A percentile compares a stretch with the other conserved stretches of the same genome.
Conservation (phyloP, 306 rosid genomes). For the Vicia sativa region DNA sequence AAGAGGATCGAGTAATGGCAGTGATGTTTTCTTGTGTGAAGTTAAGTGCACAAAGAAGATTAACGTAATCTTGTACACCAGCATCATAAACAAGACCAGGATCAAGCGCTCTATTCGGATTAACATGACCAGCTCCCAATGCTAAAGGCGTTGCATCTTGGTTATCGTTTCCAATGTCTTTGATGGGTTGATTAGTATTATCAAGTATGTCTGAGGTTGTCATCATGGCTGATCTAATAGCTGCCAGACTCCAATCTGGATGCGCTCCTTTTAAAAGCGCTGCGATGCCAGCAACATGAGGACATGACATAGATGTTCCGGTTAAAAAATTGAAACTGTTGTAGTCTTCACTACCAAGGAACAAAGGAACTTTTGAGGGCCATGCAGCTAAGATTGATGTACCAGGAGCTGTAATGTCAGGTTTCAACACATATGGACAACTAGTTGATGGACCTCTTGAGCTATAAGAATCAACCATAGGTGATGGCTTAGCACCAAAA, state of each 20-base stretch:
- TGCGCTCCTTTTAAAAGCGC: constrained; percentile 60
- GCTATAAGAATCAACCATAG: constrained; percentile 59
- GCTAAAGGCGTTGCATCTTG: constrained; percentile 57
- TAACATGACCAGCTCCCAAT: constrained; percentile 73
- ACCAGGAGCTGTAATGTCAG: constrained; percentile 81
- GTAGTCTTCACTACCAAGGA: neutral
- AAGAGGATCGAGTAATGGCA: constrained; percentile 47
- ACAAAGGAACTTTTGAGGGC: constrained; percentile 49
- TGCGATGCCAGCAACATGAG: constrained; percentile 69
- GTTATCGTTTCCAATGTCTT: constrained; percentile 49
- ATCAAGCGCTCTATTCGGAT: constrained; percentile 66
- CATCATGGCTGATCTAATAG: constrained; percentile 77
- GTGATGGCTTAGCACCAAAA: constrained; percentile 60
- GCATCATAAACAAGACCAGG: constrained; percentile 80
- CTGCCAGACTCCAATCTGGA: constrained; percentile 75
- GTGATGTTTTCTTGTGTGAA: constrained; percentile 49
- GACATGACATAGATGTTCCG: constrained; percentile 90
- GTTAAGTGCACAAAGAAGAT: constrained; percentile 70
- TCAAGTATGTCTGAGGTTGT: constrained; percentile 62
- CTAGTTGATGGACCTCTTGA: constrained; percentile 75
- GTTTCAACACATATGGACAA: constrained; percentile 69
- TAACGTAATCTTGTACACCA: constrained; percentile 55
- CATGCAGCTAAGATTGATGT: constrained; percentile 72
- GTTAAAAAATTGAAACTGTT: constrained; percentile 49
- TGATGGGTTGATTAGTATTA: constrained; percentile 46